Conservation (phyloP, 169 alveolate genomes). For the Plasmodium coatneyi region DNA sequence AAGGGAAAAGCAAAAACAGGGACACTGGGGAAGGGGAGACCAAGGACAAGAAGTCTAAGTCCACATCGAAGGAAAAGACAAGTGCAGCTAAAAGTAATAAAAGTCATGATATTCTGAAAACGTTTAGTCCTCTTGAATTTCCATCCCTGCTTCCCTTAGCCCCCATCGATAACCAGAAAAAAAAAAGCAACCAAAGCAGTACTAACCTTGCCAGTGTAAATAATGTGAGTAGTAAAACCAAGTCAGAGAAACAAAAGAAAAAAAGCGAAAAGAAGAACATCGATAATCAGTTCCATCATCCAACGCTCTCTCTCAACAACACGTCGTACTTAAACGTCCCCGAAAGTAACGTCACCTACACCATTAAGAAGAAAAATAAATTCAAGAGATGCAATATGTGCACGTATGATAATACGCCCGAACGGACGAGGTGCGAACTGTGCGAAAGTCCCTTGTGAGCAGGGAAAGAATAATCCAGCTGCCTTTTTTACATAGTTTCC, state of each 20-base stretch:
- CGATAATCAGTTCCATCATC: background rate
- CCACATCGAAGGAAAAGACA: background rate
- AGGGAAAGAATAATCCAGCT: background rate
- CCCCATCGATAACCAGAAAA: background rate
- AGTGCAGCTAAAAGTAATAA: background rate
- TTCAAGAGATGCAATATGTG: constrained; percentile 51
- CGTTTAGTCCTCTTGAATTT: constrained; percentile 24
- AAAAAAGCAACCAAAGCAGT: constrained; percentile 6
- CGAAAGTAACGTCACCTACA: constrained; percentile 55
- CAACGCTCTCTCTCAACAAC: background rate
- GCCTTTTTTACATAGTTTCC: background rate
- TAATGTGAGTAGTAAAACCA: background rate
- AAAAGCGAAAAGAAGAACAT: background rate
- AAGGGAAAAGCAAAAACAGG: background rate
- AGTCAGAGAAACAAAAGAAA: background rate
- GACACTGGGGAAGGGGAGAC: background rate
- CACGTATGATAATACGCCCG: constrained; percentile 61
- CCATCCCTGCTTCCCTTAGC: constrained; percentile 1
- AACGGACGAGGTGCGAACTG: constrained; percentile 52
- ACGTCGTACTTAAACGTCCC: constrained; percentile 18
- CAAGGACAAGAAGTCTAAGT: background rate
- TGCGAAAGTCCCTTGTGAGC: constrained; percentile 33
- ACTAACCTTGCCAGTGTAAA: background rate
- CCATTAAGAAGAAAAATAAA: constrained; percentile 49
- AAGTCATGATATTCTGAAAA: background rate